Base-by-base conservation (phyloP, 2,329 filamentous ascomycete species). In the Botryotinia calthae region DNA sequence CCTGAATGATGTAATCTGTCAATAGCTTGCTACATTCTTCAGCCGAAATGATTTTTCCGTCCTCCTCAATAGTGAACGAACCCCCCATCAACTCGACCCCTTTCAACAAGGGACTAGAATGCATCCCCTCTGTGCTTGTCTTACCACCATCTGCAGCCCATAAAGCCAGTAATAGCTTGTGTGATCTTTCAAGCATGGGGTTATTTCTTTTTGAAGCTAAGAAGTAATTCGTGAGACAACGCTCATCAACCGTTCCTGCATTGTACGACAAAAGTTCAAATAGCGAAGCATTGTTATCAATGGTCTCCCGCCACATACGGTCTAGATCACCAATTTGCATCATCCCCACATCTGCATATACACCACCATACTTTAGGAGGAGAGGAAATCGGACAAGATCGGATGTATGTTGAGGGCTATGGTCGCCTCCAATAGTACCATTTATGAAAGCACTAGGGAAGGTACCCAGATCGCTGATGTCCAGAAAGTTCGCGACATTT, bases 361-460 rank as follows among this genome's bases (percentile, higher is more conserved):
- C 83, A 42, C 87, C 88, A 64, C 88, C 87, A 75, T 89, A 87
- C 71, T 81, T 83, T 18, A 88, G 81, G n/a, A 90, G 79, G 20
- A 89, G 81, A 4, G 88, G 87, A 76, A 82, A 88, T 1, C 87
- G 85, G 5, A 89, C 85, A 1, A 90, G 84, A 73, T 90, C 88
- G 0, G 87, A 88, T 0, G 83, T 86, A 76, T 89, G 87, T 76
- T 89, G 87, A 4, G 81, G 79, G 0, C 83, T 84, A 78, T 87
- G 87, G 14, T 80, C 79, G 22, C 88, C 87, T 5, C 81, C 81
- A 10, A 89, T 81, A 0, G 82, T 83, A 10, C 83, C 83, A n/a
- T 87, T 81, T 10, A 79, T 78, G 76, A 89, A 89, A 0, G 87
- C 85, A 48, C 78, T 79, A 0, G 87, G 87, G 72, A 89, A 87